These are phyloP conservation scores for Pseudopyricularia cyperi DNA, from an alignment of 2,329 filamentous ascomycete species.

Conservation along the genomic window DNA sequence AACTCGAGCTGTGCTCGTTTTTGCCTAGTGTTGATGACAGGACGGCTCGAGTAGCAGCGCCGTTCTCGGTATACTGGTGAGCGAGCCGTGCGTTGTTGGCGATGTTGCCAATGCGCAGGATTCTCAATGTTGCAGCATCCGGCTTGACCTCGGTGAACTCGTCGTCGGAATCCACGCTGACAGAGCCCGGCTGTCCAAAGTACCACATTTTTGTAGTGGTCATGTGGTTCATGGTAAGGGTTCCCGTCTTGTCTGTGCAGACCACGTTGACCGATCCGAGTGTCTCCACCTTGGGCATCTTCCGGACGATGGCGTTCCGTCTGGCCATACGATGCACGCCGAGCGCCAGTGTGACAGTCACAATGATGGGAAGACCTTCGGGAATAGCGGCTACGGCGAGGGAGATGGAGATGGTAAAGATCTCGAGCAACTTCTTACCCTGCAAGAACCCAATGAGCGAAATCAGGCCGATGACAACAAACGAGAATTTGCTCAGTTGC, in stretches of 20 bases:
- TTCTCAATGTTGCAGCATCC: constrained; percentile 62
- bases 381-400: constrained; percentile 93
- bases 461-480: constrained; percentile 85
- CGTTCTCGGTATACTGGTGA: constrained; percentile 54
- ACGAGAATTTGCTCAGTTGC: constrained; percentile 92
- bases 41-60: constrained; percentile 62
- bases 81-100: constrained; percentile 86
- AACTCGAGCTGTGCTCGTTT: constrained; percentile 40
- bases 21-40: constrained; percentile 70
- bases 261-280: constrained; percentile 99
- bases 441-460: constrained; percentile 82
- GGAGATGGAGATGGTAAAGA: constrained; percentile 96
- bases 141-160: constrained; percentile 43
- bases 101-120: constrained; percentile 87
- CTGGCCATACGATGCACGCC: constrained; percentile 95
- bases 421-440: constrained; percentile 79
- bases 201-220: constrained; percentile 95
- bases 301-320: constrained; percentile 86
- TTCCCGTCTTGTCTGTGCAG: constrained; percentile 96
- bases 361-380: constrained; percentile 93
- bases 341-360: constrained; percentile 88
- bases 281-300: constrained; percentile 93
- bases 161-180: constrained; percentile 41
- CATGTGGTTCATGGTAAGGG: constrained; percentile 96
- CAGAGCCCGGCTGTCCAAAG: constrained; percentile 50